Evolutionary conservation across 345 rosid species (phyloP).

Genomic region (Noccaea caerulescens): DNA sequence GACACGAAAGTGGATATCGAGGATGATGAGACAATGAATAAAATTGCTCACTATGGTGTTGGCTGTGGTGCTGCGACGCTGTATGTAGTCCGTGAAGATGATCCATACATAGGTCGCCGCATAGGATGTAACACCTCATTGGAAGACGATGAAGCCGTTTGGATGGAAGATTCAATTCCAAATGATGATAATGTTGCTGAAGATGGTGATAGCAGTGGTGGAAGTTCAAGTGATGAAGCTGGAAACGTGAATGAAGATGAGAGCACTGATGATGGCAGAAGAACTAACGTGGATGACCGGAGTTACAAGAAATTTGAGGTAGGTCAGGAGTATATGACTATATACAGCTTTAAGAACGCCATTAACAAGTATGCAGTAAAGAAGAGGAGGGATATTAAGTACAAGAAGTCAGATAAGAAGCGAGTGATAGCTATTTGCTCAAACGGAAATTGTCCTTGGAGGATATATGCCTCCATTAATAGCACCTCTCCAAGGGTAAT

Average conservation of each 20-base stretch:
- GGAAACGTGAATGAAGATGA: neutral
- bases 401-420: neutral
- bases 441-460: neutral
- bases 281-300: neutral
- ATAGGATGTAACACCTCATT: neutral
- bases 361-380: too few relatives aligned
- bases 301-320: neutral
- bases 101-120: neutral
- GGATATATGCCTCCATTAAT: neutral
- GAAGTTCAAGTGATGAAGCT: neutral
- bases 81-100: too few relatives aligned
- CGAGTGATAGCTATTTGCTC: neutral
- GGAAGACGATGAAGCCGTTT: neutral
- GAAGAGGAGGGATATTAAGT: too few relatives aligned
- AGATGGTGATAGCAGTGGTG: neutral
- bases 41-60: too few relatives aligned
- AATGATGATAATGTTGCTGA: neutral
- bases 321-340: neutral
- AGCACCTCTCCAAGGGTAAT: neutral
- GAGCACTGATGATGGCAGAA: neutral
- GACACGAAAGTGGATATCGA: too few relatives aligned
- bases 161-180: neutral
- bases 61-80: too few relatives aligned
- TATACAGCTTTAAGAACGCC: too few relatives aligned
- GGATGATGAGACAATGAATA: too few relatives aligned